Evolutionary conservation across 495 filamentous ascomycete species (phyloP), one percentile per base, ranked within the genome.

Genomic region (Daldinia concentrica): DNA sequence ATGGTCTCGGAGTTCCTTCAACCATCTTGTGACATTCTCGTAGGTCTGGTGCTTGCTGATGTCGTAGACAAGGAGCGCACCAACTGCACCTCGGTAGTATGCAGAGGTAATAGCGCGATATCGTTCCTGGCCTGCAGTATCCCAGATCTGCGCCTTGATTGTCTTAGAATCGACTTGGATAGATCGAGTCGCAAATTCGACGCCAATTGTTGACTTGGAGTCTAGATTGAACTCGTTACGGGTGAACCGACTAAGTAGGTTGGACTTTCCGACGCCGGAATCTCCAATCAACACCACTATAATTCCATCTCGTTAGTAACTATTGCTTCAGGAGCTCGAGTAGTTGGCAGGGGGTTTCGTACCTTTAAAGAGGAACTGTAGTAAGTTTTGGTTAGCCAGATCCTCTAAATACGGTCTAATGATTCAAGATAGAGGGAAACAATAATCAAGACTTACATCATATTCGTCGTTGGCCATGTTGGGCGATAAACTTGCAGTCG

Each of bases 121-220:
- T 77, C 96, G 90, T 83, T 99, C 96, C 84, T 99, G 96, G 76
- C 96, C 96, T 59, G 96, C 96, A 62, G 96, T 99, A 86, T 99
- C 96, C 96, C 96, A 99, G 79, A 99, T 99, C 86, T 99, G 95
- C 76, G 95, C 95, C 87, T 99, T 99, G 90, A 99, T 99, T 73
- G 95, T 99, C 88, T 99, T 99, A 75, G 91, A 90, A 83, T 99
- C 96, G 77, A 99, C 96, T 82, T 98, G 95, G 83, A 99, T 98
- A 69, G 93, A 97, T 61, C 95, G 91, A 67, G 95, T 99, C 72
- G 95, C 95, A 81, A 99, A 99, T 84, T 99, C 95, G 75, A 99
- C 95, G 77, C 95, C 95, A 86, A 99, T 99, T 70, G 95, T 99
- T 62, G 96, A 98, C 90, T 99, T 99, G 80, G 95, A 98, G 83